Base-by-base conservation (phyloP, 2,329 filamentous ascomycete genomes). In the Alternaria conjuncta region DNA sequence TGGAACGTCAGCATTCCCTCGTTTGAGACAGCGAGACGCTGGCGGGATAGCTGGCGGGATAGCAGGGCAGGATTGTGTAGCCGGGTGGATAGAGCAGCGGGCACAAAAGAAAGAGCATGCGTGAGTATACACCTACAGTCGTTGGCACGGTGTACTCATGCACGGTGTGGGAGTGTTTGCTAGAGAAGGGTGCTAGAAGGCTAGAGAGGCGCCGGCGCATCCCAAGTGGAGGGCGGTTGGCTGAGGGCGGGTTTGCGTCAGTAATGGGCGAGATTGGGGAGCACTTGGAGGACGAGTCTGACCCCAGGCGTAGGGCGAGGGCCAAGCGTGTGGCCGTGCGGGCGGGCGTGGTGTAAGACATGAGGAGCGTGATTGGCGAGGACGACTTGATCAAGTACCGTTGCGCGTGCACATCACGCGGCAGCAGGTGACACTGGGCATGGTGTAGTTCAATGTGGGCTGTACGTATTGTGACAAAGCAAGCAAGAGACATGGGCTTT, bases 291-390 rank as follows among this genome's bases (percentile, higher is more conserved):
- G 66, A 55, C 61, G 64, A 63, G 62, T 64, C 65, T 72, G 67
- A 63, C 71, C 73, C 64, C 72, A 77, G 67, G 65, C 69, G 51
- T 75, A 71, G 65, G 75, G 71, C 69, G 68, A 75, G 61, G 60
- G 70, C 72, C 67, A 72, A 71, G 71, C 25, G 49, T 63, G 71
- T 71, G 70, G 66, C 67, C 64, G 74, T 74, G 73, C 69, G 66
- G 68, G 43, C 47, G 60, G 63, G 71, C 58, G 30, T 54, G 57
- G 46, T 58, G 36, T 28, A 28, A 56, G 60, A 43, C 51, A n/a
- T 55, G 21, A 56, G 55, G 25, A 64, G 58, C 54, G 50, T 66
- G 63, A 68, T 68, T 66, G 71, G 70, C 28, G 51, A 46, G 18
- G 21, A 30, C 41, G 28, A 47, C 53, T 63, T 46, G 64, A 51